Conservation (phyloP, 345 rosid species). For the Ailanthus altissimus region DNA sequence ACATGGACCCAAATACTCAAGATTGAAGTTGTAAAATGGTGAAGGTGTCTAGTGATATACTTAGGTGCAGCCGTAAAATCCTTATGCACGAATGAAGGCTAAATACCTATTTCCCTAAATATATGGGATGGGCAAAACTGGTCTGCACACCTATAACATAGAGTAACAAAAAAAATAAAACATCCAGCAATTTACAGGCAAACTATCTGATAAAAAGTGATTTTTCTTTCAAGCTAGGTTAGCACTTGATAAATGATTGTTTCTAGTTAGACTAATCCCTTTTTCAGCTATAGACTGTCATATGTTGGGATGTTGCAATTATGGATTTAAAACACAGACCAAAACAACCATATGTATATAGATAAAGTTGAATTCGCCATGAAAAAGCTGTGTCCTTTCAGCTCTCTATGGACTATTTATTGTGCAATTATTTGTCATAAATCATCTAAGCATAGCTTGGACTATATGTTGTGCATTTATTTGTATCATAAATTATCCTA, state of each 20-base stretch:
- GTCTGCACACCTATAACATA: background rate
- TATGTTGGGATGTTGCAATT: background rate
- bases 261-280: background rate
- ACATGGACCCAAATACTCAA: background rate
- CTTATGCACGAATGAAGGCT: background rate
- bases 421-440: background rate
- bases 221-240: background rate
- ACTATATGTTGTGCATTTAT: too few species aligned
- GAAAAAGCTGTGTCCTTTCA: background rate
- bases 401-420: background rate
- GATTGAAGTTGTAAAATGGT: background rate
- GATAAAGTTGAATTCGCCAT: background rate
- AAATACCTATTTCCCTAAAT: background rate
- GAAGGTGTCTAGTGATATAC: background rate
- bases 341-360: background rate
- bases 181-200: too few species aligned
- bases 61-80: background rate
- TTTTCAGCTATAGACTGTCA: background rate
- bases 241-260: background rate
- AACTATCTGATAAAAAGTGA: background rate
- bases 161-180: too few species aligned
- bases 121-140: background rate
- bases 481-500: conserved; percentile 1
- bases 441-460: background rate
- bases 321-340: background rate